Conservation (phyloP, 2,329 filamentous ascomycete genomes). For the Chaetothyriales sp. region DNA sequence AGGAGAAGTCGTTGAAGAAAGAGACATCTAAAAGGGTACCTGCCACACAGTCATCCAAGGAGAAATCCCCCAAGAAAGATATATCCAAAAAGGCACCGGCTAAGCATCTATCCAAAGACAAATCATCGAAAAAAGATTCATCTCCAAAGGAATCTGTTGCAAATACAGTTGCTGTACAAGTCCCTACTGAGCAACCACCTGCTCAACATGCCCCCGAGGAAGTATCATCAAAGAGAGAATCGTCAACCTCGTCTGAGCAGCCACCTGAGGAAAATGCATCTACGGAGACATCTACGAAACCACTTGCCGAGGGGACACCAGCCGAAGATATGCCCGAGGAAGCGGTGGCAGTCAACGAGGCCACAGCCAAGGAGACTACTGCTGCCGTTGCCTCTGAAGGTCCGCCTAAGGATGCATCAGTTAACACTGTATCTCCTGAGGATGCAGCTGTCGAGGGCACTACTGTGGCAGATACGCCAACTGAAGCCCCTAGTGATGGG, state of each 20-base stretch:
- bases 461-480: slow-evolving; percentile 1
- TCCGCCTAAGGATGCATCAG: background rate
- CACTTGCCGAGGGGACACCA: slow-evolving; percentile 10
- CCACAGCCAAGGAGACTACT: slow-evolving; percentile 1
- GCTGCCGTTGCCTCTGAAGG: background rate
- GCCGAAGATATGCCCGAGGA: slow-evolving; percentile 3
- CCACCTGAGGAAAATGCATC: slow-evolving; percentile 12
- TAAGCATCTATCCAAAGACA: background rate
- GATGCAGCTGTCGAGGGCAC: background rate
- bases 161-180: no score
- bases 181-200: background rate
- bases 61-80: background rate
- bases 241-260: slow-evolving; percentile 8
- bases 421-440: background rate
- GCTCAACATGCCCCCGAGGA: background rate
- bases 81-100: background rate
- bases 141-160: background rate
- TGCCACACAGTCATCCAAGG: background rate
- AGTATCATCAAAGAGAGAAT: background rate
- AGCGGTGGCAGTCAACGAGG: background rate
- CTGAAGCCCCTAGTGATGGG: background rate
- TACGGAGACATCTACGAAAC: background rate
- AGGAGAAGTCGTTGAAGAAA: background rate
- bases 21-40: background rate
- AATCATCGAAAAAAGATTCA: background rate